These are phyloP conservation scores for Mortierella sp. DNA, from an alignment of 371 early-diverging fungal species.

Conservation along the genomic window DNA sequence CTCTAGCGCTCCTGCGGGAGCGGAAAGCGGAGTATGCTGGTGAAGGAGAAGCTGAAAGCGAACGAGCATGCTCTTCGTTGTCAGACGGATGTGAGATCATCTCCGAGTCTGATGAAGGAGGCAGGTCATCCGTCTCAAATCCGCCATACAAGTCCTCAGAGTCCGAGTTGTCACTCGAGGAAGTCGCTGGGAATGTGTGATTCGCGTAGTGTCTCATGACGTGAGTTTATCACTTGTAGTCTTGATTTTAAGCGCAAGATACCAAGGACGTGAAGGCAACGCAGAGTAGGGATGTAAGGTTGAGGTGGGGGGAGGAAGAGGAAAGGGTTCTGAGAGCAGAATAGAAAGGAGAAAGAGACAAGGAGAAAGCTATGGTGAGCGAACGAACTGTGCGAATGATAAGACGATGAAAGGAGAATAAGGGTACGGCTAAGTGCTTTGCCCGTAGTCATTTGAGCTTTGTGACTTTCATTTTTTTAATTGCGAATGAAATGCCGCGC, in stretches of 20 bases:
- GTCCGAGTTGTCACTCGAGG: constrained; percentile 38
- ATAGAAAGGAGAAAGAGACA: background rate
- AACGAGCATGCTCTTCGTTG: constrained; percentile 21
- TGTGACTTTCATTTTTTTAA: constrained; percentile 5
- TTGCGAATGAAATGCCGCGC: background rate
- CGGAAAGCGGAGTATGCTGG: constrained; percentile 1
- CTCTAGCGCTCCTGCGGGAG: constrained; percentile 2
- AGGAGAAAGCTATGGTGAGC: constrained; percentile 8
- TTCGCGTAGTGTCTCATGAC: constrained; percentile 3
- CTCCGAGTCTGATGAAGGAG: constrained; percentile 42
- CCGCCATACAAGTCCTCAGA: constrained; percentile 33
- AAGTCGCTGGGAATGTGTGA: constrained; percentile 10
- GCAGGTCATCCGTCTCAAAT: constrained; percentile 32
- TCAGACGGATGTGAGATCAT: constrained; percentile 44
- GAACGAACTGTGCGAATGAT: background rate
- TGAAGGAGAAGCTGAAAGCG: constrained; percentile 8
- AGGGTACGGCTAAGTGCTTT: constrained; percentile 2
- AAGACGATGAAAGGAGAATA: background rate
- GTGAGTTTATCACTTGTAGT: background rate
- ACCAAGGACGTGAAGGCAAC: background rate
- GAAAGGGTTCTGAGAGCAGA: background rate
- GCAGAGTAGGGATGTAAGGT: background rate
- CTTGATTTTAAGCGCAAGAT: background rate
- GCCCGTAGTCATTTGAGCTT: background rate
- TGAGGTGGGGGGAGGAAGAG: constrained; percentile 4